Conservation (phyloP, 805 yeast species). For the Helenozyma rhizophorensis region DNA sequence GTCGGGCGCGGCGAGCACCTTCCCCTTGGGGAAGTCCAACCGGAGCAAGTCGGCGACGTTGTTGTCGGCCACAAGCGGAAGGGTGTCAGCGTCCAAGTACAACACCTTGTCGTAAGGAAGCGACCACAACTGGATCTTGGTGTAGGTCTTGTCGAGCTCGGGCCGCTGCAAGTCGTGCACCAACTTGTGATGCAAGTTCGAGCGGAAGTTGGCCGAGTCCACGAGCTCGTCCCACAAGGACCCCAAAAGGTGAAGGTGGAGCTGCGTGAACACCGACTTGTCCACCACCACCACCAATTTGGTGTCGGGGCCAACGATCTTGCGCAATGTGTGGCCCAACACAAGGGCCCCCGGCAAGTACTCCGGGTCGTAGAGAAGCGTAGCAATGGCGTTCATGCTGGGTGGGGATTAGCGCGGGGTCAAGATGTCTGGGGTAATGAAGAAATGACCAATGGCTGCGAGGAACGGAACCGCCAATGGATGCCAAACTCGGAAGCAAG, state of each 20-base stretch:
- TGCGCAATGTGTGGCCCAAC: constrained; percentile 33
- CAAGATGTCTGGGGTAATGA: too few relatives aligned
- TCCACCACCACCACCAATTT: constrained; percentile 33
- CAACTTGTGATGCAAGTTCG: constrained; percentile 24
- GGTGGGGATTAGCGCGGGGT: background rate
- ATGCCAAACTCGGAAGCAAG: too few relatives aligned
- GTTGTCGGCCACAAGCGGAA: constrained; percentile 14
- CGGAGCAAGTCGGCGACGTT: constrained; percentile 24
- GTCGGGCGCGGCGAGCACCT: constrained; percentile 18
- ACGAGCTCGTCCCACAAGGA: constrained; percentile 27
- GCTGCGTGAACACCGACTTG: constrained; percentile 18
- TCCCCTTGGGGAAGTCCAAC: constrained; percentile 11
- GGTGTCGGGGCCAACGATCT: constrained; percentile 7
- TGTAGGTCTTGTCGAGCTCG: constrained; percentile 15
- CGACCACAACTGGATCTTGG: constrained; percentile 17
- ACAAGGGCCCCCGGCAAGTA: constrained; percentile 59
- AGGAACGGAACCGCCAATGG: too few relatives aligned
- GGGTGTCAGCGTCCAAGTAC: constrained; percentile 18
- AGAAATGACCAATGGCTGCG: too few relatives aligned
- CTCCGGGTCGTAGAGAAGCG: constrained; percentile 40
- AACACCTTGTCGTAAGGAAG: constrained; percentile 16
- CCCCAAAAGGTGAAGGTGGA: constrained; percentile 25
- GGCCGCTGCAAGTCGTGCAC: constrained; percentile 26
- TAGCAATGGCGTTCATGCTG: constrained; percentile 15
- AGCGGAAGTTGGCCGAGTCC: constrained; percentile 22